These are phyloP conservation scores for Aspergillus incahuasiensis DNA, from an alignment of 495 filamentous ascomycete genomes.

Conservation along the genomic window DNA sequence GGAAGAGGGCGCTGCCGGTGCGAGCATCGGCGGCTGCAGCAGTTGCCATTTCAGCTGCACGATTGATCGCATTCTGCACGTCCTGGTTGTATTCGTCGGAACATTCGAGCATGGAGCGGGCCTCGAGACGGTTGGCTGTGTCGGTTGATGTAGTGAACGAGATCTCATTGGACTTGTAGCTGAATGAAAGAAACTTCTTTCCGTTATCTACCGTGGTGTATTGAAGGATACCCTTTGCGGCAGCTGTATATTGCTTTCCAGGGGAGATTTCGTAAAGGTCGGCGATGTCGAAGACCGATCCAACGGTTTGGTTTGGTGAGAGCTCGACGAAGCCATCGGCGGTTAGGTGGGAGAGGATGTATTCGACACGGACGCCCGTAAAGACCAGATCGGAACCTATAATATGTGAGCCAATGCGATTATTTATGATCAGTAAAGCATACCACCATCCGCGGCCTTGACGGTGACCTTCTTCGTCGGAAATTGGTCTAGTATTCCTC, in stretches of 20 bases:
- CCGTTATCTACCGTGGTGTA: conserved; percentile 6
- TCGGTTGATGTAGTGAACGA: conserved; percentile 9
- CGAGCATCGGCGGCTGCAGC: conserved; percentile 16
- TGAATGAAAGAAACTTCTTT: conserved; percentile 5
- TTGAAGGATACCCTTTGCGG: conserved; percentile 12
- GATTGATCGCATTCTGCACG: conserved; percentile 6
- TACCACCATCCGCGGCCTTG: conserved; percentile 6
- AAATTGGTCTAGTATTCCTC: conserved; percentile 13
- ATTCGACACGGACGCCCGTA: conserved; percentile 12
- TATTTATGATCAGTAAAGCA: background rate
- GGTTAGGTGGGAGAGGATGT: conserved; percentile 11
- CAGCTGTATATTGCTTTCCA: conserved; percentile 5
- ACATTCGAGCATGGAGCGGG: conserved; percentile 14
- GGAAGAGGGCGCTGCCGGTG: conserved; percentile 8
- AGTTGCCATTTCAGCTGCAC: conserved; percentile 18
- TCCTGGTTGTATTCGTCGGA: conserved; percentile 12
- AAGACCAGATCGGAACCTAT: conserved; percentile 10
- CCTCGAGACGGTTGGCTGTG: background rate
- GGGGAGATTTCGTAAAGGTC: conserved; percentile 13
- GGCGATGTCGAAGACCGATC: conserved; percentile 14
- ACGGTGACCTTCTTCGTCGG: conserved; percentile 18
- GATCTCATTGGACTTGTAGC: conserved; percentile 15
- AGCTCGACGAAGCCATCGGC: conserved; percentile 14
- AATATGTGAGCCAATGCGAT: background rate
- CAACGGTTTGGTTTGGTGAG: conserved; percentile 14